phyloP scores from a whole-genome alignment of 2,329 filamentous ascomycete species.

The Helotiales sp. region DNA sequence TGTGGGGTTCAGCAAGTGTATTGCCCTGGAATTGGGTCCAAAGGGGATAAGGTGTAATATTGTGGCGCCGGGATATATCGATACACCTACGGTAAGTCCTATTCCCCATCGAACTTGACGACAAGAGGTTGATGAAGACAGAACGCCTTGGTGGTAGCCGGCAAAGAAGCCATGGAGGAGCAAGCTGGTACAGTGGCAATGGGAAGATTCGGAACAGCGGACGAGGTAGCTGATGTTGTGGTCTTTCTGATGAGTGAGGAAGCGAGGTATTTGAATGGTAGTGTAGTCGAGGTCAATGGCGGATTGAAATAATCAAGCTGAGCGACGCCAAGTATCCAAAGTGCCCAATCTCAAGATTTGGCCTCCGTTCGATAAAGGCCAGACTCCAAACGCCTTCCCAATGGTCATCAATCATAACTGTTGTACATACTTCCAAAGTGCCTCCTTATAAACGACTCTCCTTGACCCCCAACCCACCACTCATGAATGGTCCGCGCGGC shows the following conservation, averaged over 20 bases:
- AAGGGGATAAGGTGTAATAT: conserved; percentile 41
- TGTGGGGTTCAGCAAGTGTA: conserved; percentile 39
- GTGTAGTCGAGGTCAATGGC: conserved; percentile 49
- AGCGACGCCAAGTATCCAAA: background rate
- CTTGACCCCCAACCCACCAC: conserved; percentile 27
- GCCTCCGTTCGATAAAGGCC: too few species aligned
- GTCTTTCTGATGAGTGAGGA: conserved; percentile 51
- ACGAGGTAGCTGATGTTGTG: conserved; percentile 50
- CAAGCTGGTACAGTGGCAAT: conserved; percentile 19
- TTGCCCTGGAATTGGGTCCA: conserved; percentile 38
- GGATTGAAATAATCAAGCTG: conserved; percentile 10
- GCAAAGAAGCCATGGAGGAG: conserved; percentile 43
- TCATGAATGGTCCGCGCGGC: conserved; percentile 34
- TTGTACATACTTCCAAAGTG: background rate
- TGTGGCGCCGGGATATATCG: conserved; percentile 43
- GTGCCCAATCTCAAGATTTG: too few species aligned
- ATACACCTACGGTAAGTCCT: conserved; percentile 38
- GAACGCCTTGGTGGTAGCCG: conserved; percentile 50
- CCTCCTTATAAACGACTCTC: conserved; percentile 27
- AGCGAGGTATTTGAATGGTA: conserved; percentile 55
- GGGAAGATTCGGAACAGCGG: conserved; percentile 40
- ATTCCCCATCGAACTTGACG: background rate
- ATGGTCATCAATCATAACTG: background rate
- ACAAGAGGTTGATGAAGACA: background rate
- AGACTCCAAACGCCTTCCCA: background rate